These are phyloP conservation scores for Arthrobotrys conoides DNA, from an alignment of 2,329 filamentous ascomycete species.

Conservation along the genomic window DNA sequence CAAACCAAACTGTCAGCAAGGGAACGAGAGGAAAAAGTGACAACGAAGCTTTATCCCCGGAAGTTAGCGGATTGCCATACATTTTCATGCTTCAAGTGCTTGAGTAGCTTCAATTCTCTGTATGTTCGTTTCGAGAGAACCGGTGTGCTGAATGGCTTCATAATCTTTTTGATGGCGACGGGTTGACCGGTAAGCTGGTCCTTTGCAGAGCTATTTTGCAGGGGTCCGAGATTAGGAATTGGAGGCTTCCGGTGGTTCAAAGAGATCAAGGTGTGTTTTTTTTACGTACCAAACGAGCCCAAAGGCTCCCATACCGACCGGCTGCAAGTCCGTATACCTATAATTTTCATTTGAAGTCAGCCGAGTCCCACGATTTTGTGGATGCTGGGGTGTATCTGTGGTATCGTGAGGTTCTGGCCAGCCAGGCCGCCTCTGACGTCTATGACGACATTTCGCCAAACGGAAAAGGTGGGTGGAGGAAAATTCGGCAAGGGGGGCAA, in stretches of 20 bases:
- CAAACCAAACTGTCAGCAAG: constrained; percentile 29
- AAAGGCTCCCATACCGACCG: constrained; percentile 99
- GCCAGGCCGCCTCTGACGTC: constrained; percentile 8
- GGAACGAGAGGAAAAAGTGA: neutral
- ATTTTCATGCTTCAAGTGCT: constrained; percentile 97
- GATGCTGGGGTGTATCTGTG: constrained; percentile 56
- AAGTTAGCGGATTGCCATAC: constrained; percentile 70
- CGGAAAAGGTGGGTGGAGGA: constrained; percentile 34
- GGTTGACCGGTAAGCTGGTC: constrained; percentile 97
- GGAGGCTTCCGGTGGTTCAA: constrained; percentile 40
- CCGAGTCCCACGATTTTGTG: constrained; percentile 28
- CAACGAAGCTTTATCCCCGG: neutral
- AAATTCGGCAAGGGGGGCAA: constrained; percentile 26
- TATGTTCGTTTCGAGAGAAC: constrained; percentile 98
- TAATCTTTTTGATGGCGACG: constrained; percentile 99
- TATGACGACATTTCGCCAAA: constrained; percentile 59
- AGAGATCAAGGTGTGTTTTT: constrained; percentile 32
- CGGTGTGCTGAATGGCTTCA: constrained; percentile 99
- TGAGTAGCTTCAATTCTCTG: constrained; percentile 95
- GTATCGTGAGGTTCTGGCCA: constrained; percentile 8
- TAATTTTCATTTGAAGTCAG: constrained; percentile 37
- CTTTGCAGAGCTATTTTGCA: constrained; percentile 82
- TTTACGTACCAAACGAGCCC: constrained; percentile 93
- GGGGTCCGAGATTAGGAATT: constrained; percentile 25
- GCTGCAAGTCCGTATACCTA: constrained; percentile 97